Evolutionary conservation across 2,329 filamentous ascomycete genomes (phyloP).

Genomic region (Fonsecaea erecta): DNA sequence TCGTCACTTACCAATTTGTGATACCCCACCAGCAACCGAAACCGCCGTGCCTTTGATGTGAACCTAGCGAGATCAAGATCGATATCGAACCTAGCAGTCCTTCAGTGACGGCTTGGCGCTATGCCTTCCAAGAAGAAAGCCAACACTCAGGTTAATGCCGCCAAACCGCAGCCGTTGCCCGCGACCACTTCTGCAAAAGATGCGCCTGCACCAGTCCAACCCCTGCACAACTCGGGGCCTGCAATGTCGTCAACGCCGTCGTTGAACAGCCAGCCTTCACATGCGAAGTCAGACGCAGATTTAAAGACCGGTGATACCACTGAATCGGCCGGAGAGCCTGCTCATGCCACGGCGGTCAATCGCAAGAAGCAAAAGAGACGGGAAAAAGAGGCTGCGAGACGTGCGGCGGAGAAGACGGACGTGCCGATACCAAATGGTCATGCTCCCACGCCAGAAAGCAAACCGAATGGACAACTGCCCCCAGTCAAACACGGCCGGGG

Average conservation of each 20-base stretch:
- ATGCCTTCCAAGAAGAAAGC: slow-evolving; percentile 39
- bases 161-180: slow-evolving; percentile 27
- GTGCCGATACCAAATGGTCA: slow-evolving; percentile 39
- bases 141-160: slow-evolving; percentile 25
- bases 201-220: slow-evolving; percentile 24
- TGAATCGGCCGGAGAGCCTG: slow-evolving; percentile 36
- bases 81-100: slow-evolving; percentile 13
- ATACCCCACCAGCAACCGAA: slow-evolving; percentile 26
- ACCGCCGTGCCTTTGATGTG: slow-evolving; percentile 27
- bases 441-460: slow-evolving; percentile 2
- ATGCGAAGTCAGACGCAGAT: slow-evolving; percentile 37
- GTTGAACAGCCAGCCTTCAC: slow-evolving; percentile 37
- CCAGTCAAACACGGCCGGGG: slow-evolving; percentile 36
- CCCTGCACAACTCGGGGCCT: slow-evolving; percentile 20
- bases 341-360: slow-evolving; percentile 64
- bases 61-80: slow-evolving; percentile 23
- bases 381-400: slow-evolving; percentile 78
- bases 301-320: slow-evolving; percentile 41
- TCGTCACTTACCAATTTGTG: slow-evolving; percentile 21
- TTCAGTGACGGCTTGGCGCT: slow-evolving; percentile 6
- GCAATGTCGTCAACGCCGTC: slow-evolving; percentile 25
- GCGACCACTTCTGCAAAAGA: slow-evolving; percentile 20
- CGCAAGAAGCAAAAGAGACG: slow-evolving; percentile 95
- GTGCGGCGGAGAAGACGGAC: slow-evolving; percentile 62
- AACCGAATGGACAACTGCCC: slow-evolving; percentile 30